Conservation (phyloP, 148 eudicot species). For the Chenopodium suecicum region DNA sequence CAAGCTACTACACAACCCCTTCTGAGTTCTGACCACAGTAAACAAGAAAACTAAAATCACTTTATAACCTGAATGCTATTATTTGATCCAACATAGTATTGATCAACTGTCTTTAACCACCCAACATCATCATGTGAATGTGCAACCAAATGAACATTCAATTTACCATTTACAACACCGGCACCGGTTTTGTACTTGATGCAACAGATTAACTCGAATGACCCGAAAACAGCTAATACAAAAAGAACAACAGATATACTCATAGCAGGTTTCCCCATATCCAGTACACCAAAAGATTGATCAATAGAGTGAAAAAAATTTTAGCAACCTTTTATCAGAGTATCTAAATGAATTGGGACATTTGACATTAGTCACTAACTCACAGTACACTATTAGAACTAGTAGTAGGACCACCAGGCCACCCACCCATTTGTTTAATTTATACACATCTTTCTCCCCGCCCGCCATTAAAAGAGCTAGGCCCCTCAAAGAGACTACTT, state of each 20-base stretch:
- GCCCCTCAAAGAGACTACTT: neutral
- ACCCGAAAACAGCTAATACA: slow-evolving; percentile 26
- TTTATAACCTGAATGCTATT: slow-evolving; percentile 64
- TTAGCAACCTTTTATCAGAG: neutral
- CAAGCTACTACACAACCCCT: neutral
- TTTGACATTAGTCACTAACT: neutral
- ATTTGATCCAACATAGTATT: slow-evolving; percentile 88
- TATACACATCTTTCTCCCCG: neutral
- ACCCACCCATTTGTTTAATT: neutral
- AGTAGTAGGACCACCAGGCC: neutral
- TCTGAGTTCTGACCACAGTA: neutral
- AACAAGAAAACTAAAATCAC: neutral
- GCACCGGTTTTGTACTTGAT: slow-evolving; percentile 50
- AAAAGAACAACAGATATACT: slow-evolving; percentile 28
- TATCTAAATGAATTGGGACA: neutral
- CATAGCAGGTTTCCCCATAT: slow-evolving; percentile 16
- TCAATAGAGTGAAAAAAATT: neutral
- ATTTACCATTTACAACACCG: slow-evolving; percentile 58
- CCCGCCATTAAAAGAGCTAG: neutral
- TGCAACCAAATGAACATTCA: slow-evolving; percentile 95
- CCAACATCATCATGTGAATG: slow-evolving; percentile 98
- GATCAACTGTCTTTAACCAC: slow-evolving; percentile 97
- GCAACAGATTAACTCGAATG: slow-evolving; percentile 32
- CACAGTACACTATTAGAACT: neutral
- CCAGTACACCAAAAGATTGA: neutral